Conservation (phyloP, 2,329 filamentous ascomycete species). For the Alternaria arbusti region DNA sequence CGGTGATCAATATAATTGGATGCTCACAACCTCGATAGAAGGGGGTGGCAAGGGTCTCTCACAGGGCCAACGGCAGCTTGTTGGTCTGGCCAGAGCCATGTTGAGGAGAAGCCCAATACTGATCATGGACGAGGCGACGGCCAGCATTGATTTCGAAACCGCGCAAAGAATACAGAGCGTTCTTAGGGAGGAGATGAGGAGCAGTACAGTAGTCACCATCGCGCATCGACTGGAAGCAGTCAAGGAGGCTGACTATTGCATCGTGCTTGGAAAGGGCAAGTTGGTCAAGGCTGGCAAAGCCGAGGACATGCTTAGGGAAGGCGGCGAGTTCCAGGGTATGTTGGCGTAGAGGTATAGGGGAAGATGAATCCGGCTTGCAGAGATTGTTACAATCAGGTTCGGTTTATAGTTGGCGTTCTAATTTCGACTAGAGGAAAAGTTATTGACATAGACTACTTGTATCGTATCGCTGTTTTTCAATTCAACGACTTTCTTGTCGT, state of each 20-base stretch:
- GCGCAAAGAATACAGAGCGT: constrained; percentile 62
- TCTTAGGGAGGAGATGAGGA: constrained; percentile 62
- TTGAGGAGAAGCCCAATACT: constrained; percentile 66
- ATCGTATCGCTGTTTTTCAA: background rate
- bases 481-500: background rate
- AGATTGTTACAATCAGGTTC: background rate
- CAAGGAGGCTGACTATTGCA: constrained; percentile 62
- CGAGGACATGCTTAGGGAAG: constrained; percentile 44
- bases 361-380: background rate
- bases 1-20: constrained; percentile 60
- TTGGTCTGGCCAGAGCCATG: constrained; percentile 68
- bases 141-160: constrained; percentile 68
- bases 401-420: background rate
- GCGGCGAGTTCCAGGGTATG: constrained; percentile 43
- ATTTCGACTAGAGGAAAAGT: background rate
- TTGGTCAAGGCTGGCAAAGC: constrained; percentile 49
- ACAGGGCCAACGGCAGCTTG: constrained; percentile 70
- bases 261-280: constrained; percentile 61
- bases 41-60: constrained; percentile 67
- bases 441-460: background rate
- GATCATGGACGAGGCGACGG: constrained; percentile 71
- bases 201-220: constrained; percentile 69
- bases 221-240: constrained; percentile 70
- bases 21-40: constrained; percentile 62
- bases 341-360: constrained; percentile 26